These are phyloP conservation scores for Spergularia bocconei DNA, from an alignment of 148 eudicot species.

Conservation along the genomic window DNA sequence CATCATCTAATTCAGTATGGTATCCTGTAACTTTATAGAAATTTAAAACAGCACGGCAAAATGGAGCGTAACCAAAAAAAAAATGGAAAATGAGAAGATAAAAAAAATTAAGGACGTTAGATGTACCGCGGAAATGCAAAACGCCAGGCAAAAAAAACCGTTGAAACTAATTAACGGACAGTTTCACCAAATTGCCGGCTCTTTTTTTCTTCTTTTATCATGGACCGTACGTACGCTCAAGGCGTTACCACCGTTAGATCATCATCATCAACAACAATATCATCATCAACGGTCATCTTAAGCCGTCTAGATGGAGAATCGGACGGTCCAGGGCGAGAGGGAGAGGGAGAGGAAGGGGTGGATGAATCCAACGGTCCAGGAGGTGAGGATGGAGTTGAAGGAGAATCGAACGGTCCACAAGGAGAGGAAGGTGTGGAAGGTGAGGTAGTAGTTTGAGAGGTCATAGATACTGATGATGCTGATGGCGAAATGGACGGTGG, in stretches of 20 bases:
- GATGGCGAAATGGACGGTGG: constrained; percentile 3
- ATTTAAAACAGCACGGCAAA: neutral
- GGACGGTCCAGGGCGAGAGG: constrained; percentile 30
- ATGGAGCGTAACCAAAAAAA: neutral
- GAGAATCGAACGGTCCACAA: constrained; percentile 41
- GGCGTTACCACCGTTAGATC: constrained; percentile 7
- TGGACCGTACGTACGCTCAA: neutral
- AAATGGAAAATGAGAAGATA: neutral
- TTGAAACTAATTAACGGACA: constrained; percentile 4
- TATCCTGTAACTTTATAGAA: constrained; percentile 19
- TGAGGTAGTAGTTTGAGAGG: constrained; percentile 17
- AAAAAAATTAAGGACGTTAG: constrained; percentile 24
- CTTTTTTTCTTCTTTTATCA: neutral
- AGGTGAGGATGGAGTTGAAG: constrained; percentile 26
- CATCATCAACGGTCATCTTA: constrained; percentile 31
- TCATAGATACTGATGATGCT: neutral
- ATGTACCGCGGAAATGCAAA: constrained; percentile 34
- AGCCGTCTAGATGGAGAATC: constrained; percentile 48
- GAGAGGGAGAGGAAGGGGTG: constrained; percentile 19
- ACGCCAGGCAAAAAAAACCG: constrained; percentile 15
- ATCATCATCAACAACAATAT: neutral
- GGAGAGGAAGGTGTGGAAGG: constrained; percentile 33
- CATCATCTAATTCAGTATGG: constrained; percentile 27
- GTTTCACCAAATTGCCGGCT: constrained; percentile 9
- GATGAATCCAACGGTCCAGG: constrained; percentile 36